Evolutionary conservation across 768 basidiomycete species (phyloP), one percentile per base, ranked within the genome.

Genomic region (Lactifluus rugatus): DNA sequence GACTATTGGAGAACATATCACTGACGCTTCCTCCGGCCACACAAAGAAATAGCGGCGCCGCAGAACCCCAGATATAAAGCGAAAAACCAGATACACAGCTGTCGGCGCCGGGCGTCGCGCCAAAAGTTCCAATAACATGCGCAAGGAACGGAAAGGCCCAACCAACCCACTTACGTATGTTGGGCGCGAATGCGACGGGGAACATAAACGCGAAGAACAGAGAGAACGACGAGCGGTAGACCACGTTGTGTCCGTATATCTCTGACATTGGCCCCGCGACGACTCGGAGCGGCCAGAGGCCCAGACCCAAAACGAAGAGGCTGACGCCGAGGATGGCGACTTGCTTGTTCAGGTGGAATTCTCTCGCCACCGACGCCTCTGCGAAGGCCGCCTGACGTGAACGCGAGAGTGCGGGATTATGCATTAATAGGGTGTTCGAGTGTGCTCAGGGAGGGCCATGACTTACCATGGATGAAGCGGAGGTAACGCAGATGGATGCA

Each of bases 141-240:
- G 26, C 9, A 7, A 16, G 13, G 39, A 2, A 13, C 16, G 8
- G n/a, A 11, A 16, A 9, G 39, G 32, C 32, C 11, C 17, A 47
- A 7, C 11, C 11, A 31, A 16, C 13, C 23, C 31, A 71, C 79
- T 48, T 50, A 84, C 84, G 76, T 23, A 82, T 76, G 63, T 87
- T 75, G 3, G 81, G 82, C 1, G 86, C 78, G 60, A 92, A 90
- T 1, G 87, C 85, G 6, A 87, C 81, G 0, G 87, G 84, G 65
- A 84, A 85, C 19, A 82, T 81, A 55, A 85, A 77, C 1, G 79
- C 65, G 64, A 87, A 81, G 67, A 87, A 83, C 5, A 81, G 62
- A 1, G 72, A 61, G 61, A 84, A 89, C 0, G 85, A 84, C 3
- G 76, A 63, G 13, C 76, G 73, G 66, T 91, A 89, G 13, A 89